Base-by-base conservation (phyloP, 768 basidiomycete genomes). In the Psilocybe cyanescens region DNA sequence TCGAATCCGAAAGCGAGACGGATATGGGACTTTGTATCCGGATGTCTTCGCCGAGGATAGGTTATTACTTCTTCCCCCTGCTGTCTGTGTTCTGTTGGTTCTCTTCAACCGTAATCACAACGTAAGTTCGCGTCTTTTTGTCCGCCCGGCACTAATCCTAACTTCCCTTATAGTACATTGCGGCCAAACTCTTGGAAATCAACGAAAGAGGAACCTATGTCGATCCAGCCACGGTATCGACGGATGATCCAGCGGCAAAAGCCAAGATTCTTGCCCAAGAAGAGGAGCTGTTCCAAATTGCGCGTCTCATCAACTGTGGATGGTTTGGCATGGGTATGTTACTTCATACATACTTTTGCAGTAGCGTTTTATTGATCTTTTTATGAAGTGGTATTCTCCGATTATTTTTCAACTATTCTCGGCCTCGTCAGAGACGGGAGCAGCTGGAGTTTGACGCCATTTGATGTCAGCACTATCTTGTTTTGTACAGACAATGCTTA, bases 101-200 rank as follows among this genome's bases (percentile, higher is more conserved):
- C 71, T 93, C n/a, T 95, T 94, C 81, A 92, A 81, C 69, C 83
- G 93, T n/a, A 95, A 95, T 63, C 93, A 95, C 69, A 95, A 92
- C 68, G 92, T 93, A 64, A 63, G 88, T 74, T 44, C 29, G 35
- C 41, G 16, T 11, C 29, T 30, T 29, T 11, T 11, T 54, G 28
- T 52, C 61, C 8, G 50, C 41, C 14, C 31, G 9, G 48, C 30
- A 48, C 30, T 29, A 35, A 24, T 59, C 31, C n/a, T 39, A 35
- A 57, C 7, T 9, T 35, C 37, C 33, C 31, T 12, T 17, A 45
- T 62, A 95, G 91, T 92, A 90, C 72, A 93, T 94, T 56, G 92
- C 90, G 8, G 79, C 79, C 58, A 92, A 88, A 67, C 76, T 95
- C 2, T 78, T 91, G 56, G 88, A 92, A 68, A 88, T 95, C 64